Base-by-base conservation (phyloP, 192 early-diverging fungal species). In the Haplosporangium gracile region DNA sequence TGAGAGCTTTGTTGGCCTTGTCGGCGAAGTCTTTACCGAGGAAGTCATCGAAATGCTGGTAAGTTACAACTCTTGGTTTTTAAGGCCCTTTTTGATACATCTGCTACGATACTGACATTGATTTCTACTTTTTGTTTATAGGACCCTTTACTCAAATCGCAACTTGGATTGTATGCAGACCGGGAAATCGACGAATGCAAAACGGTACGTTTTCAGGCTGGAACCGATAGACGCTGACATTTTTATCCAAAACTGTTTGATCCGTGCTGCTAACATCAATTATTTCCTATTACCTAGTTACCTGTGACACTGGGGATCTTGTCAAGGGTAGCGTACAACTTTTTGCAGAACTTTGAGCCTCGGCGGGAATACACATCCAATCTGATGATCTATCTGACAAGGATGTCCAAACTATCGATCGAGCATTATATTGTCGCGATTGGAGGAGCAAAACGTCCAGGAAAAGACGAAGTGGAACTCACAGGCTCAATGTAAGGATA, bases 41-140 rank as follows among this genome's bases (percentile, higher is more conserved):
- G 84, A 86, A 38, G 84, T 86, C 76, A 80, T 86, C 15, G 79
- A 86, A 72, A 86, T 81, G 75, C 65, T 86, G 60, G 84, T 86
- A 86, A 36, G 77, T 57, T 10, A 9, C 1, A 22, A 5, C 15
- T 5, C 36, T 16, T 43, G 1, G 24, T 78, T 2, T 22, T 68
- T 71, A 6, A 26, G 1, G 4, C 20, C 2, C 15, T n/a, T 42
- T 55, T 32, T n/a, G 10, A 15, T 38, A 10, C 1, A 18, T 40
- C 15, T 36, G 2, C 10, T 22, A 65, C 55, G 10, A 24, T n/a
- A 22, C 16, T 53, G 24, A 15, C 26, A 15, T 49, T 68, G 32
- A 51, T 75, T 26, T 70, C 1, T 29, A 45, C 42, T 76, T 42
- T 32, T 2, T 70, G 11, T 24, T 13, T n/a, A 10, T 80, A 86